Conservation (phyloP, 169 alveolate genomes). For the Plasmodium billcollinsi region DNA sequence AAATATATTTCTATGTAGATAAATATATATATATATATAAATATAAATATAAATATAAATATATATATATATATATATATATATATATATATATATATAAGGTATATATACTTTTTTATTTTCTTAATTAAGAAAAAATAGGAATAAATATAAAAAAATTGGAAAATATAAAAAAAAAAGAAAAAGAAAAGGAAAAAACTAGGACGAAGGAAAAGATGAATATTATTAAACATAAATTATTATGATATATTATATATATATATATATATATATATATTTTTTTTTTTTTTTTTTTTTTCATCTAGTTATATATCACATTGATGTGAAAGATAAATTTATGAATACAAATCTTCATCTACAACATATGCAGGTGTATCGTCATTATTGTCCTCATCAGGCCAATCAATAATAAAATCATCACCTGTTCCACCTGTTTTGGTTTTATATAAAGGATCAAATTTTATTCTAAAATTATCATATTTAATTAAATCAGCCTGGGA, state of each 20-base stretch:
- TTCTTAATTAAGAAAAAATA: not conserved
- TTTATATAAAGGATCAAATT: constrained; percentile 98
- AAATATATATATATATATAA: no score
- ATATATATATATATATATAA: no score
- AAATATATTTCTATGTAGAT: no score
- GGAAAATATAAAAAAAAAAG: not conserved
- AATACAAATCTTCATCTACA: constrained; percentile 75
- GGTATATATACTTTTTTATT: not conserved
- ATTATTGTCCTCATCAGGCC: constrained; percentile 92
- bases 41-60: no score
- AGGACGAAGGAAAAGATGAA: no score
- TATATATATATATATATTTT: not conserved
- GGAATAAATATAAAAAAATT: not conserved
- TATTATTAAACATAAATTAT: no score
- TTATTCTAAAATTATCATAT: constrained; percentile 97
- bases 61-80: no score
- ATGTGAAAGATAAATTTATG: constrained; percentile 1
- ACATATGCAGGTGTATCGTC: constrained; percentile 72
- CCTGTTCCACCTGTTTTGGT: constrained; percentile 91
- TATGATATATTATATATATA: not conserved
- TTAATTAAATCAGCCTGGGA: constrained; percentile 93
- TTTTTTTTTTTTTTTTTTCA: no score
- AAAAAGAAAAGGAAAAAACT: not conserved
- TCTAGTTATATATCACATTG: not conserved
- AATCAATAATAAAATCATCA: constrained; percentile 91